These are phyloP conservation scores for Linnemannia elongata DNA, from an alignment of 192 early-diverging fungal genomes.

Conservation along the genomic window DNA sequence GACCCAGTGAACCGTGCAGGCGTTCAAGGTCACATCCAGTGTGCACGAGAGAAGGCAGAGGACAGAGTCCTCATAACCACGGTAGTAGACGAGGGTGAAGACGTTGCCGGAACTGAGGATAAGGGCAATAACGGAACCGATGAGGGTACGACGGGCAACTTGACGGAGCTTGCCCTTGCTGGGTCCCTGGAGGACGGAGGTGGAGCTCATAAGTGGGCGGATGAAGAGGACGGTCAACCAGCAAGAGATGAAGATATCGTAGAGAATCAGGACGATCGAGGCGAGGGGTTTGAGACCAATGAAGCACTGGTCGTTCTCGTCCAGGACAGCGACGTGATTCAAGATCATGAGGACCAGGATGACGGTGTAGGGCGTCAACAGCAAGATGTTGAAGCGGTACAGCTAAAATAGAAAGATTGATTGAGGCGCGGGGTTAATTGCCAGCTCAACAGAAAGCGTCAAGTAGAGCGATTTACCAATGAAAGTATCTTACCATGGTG, in stretches of 20 bases:
- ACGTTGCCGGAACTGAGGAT: conserved; percentile 60
- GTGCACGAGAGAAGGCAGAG: conserved; percentile 62
- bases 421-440: too few species aligned
- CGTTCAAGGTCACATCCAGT: conserved; percentile 63
- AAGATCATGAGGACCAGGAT: conserved; percentile 43
- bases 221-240: conserved; percentile 53
- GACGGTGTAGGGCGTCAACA: conserved; percentile 41
- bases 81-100: conserved; percentile 50
- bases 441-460: too few species aligned
- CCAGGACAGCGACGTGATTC: conserved; percentile 30
- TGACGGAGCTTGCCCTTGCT: conserved; percentile 40
- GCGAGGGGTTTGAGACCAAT: conserved; percentile 40
- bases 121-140: conserved; percentile 59
- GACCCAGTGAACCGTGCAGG: conserved; percentile 63
- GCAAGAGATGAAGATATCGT: conserved; percentile 50
- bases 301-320: conserved; percentile 35
- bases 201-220: conserved; percentile 46
- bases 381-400: conserved; percentile 35
- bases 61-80: conserved; percentile 58
- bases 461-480: not conserved
- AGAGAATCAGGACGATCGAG: conserved; percentile 41
- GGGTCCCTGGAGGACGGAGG: conserved; percentile 43
- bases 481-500: conserved; percentile 27
- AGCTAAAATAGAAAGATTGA: not conserved
- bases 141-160: conserved; percentile 58